Base-by-base conservation (phyloP, 2,329 filamentous ascomycete genomes). In the Diaporthe aspalathi region DNA sequence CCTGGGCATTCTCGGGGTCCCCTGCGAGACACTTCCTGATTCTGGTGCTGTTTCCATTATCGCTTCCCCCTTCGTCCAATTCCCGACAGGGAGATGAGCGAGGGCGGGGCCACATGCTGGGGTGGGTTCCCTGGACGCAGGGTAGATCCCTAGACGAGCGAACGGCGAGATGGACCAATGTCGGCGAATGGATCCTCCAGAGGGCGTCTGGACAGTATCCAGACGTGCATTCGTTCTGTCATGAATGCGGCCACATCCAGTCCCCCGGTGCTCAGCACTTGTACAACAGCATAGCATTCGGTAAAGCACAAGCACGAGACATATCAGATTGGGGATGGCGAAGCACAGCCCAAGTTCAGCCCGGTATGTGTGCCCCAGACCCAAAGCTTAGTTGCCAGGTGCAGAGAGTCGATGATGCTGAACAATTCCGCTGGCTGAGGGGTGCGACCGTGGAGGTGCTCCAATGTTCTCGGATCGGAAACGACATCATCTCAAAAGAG, bases 61-160 rank as follows among this genome's bases (percentile, higher is more conserved):
- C 70, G 65, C 63, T 57, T 52, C 62, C 53, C 62, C 54, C 63
- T 56, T 65, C 62, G 49, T 68, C 66, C 47, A 57, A 70, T 63
- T 49, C 60, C 62, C 27, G 60, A 63, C 54, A 70, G 63, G 70
- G 71, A 72, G 68, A 70, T 72, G 71, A 72, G 71, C 68, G 63
- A 70, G 27, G 47, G 54, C 38, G 62, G 71, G 54, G 38, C 71
- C 68, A 67, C 68, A 63, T 14, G 65, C 45, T 67, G 62, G 54
- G 45, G 71, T 67, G 62, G 62, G 47, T 43, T 67, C 60, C 29
- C 38, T 65, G 38, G 68, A 68, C 49, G 71, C 68, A 70, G 68
- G 68, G 71, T 70, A 70, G 68, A 70, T 72, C 67, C 53, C 62
- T 70, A 62, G 60, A 52, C 53, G 45, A 70, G 47, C 71, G 67